Evolutionary conservation across 352 stramenopile genomes (phyloP), one percentile per base, ranked within the genome.

Genomic region (Phytopythium vexans): DNA sequence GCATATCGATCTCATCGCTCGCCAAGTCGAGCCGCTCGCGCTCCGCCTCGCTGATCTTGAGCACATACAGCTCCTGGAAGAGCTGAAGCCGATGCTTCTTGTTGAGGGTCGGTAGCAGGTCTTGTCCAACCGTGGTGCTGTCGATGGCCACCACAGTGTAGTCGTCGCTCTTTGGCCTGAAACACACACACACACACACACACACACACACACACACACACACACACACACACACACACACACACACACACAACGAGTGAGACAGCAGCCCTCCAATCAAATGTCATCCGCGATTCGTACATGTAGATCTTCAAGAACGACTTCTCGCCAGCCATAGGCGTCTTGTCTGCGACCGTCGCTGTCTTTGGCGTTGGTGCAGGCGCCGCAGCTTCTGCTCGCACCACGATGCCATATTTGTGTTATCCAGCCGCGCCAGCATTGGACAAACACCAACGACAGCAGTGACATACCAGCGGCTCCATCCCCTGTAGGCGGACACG

Each of bases 271-370:
- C 21, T 27, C 21, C 21, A 27, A 27, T 27, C 21, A 27, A 27
- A 27, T 2, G 21, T 27, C 21, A 27, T 27, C 21, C 21, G 21
- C 21, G 21, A 27, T 27, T 27, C 77, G 52, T 52, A 94, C 85
- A 95, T 88, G 70, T 85, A 92, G 40, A 95, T 95, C 68, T 95
- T 95, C 15, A 95, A 66, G 49, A 95, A 88, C 10, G 75, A 59
- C 61, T 94, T 94, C 27, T 94, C 84, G 41, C 80, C 82, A 1
- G 73, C 60, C 10, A 72, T 36, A 5, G 77, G 58, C 16, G 77
- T 52, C 49, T 89, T 89, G 6, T 66, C 60, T 16, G 64, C 57
- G 56, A 63, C 72, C 52, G 58, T 41, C 27, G 38, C 50, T 1
- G 69, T 56, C 38, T 77, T 79, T 2, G 49, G 54, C 12, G 39